Conservation (phyloP, 2,329 filamentous ascomycete species). For the Zymoseptoria crescenta region DNA sequence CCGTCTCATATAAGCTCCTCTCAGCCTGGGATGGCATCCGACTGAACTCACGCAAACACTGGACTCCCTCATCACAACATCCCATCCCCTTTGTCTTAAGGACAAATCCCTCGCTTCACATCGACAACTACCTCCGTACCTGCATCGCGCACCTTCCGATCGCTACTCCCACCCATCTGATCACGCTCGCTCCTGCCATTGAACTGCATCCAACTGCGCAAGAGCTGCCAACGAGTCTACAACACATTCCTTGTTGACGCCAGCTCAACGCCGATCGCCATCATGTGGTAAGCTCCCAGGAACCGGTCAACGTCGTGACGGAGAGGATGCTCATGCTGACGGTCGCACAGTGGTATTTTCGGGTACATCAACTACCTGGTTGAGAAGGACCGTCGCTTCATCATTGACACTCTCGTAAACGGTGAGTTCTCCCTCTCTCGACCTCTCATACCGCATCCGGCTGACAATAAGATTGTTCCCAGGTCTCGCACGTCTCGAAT, state of each 20-base stretch:
- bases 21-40: no score
- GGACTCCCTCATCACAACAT: neutral
- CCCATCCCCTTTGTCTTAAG: neutral
- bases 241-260: slow-evolving; percentile 3
- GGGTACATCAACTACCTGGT: slow-evolving; percentile 99
- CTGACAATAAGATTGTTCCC: slow-evolving; percentile 23
- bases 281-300: slow-evolving; percentile 9
- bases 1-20: neutral
- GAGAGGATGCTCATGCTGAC: neutral
- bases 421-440: slow-evolving; percentile 49
- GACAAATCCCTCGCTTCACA: neutral
- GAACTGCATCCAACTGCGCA: neutral
- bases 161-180: neutral
- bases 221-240: neutral
- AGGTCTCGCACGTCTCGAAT: slow-evolving; percentile 94
- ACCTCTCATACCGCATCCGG: slow-evolving; percentile 4
- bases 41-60: neutral
- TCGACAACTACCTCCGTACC: neutral
- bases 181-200: neutral
- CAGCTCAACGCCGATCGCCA: slow-evolving; percentile 1
- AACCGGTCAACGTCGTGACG: neutral
- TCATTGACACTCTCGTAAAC: slow-evolving; percentile 92
- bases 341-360: slow-evolving; percentile 60
- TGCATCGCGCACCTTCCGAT: neutral
- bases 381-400: slow-evolving; percentile 96